Conservation (phyloP, 106 monocot species). For the Allium cepa region DNA sequence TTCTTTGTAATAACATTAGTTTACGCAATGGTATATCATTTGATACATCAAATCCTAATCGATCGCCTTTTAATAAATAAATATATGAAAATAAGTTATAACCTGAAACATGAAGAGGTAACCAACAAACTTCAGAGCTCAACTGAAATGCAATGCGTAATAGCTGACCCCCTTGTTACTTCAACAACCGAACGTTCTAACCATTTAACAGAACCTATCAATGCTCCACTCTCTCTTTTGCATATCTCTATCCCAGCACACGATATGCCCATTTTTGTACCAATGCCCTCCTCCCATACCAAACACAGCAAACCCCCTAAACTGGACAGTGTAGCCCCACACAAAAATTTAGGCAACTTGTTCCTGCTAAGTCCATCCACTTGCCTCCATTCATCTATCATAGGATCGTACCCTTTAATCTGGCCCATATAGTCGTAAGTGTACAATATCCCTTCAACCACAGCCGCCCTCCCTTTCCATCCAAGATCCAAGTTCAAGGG, state of each 20-base stretch:
- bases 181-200: slow-evolving; percentile 16
- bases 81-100: too few species aligned
- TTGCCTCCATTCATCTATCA: slow-evolving; percentile 31
- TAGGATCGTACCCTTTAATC: slow-evolving; percentile 63
- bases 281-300: slow-evolving; percentile 29
- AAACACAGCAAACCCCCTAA: slow-evolving; percentile 51
- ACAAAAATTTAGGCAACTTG: slow-evolving; percentile 51
- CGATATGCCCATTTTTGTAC: slow-evolving; percentile 14
- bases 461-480: slow-evolving; percentile 73
- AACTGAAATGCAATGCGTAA: slow-evolving; percentile 55
- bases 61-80: too few species aligned
- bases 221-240: slow-evolving; percentile 10
- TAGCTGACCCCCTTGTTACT: slow-evolving; percentile 24
- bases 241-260: slow-evolving; percentile 47
- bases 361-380: slow-evolving; percentile 49
- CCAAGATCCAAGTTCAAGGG: slow-evolving; percentile 44
- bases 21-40: too few species aligned
- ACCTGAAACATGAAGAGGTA: too few species aligned
- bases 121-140: slow-evolving; percentile 24
- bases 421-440: slow-evolving; percentile 70
- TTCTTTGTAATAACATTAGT: too few species aligned
- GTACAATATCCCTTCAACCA: slow-evolving; percentile 55
- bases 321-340: slow-evolving; percentile 49
- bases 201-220: slow-evolving; percentile 40
- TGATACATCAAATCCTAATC: too few species aligned